Percentiles rank a stretch among this genome's conserved stretches.
Conservation (phyloP, 805 yeast species). For the Candida railenensis region DNA sequence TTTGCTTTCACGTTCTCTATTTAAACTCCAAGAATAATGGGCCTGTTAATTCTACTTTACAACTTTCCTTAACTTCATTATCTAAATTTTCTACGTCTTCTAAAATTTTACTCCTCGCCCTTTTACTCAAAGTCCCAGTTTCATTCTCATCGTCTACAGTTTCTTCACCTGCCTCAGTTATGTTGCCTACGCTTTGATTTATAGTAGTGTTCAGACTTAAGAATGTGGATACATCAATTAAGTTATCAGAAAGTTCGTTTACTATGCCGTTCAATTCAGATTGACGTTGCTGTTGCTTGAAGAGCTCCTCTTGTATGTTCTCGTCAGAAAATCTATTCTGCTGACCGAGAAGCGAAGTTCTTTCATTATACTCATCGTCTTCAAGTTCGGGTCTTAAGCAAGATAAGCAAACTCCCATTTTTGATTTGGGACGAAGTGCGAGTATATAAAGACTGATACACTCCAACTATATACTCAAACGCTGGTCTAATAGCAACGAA, state of each 20-base stretch:
- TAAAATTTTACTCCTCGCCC: conserved; percentile 19
- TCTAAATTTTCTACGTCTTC: conserved; percentile 17
- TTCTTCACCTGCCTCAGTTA: neutral
- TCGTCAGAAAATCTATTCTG: conserved; percentile 30
- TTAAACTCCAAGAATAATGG: conserved; percentile 23
- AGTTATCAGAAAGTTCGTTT: conserved; percentile 37
- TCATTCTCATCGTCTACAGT: neutral
- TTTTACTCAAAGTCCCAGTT: neutral
- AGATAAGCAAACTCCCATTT: conserved; percentile 51
- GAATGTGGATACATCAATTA: conserved; percentile 37
- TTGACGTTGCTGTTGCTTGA: conserved; percentile 44
- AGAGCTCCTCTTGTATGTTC: conserved; percentile 32
- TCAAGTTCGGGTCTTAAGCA: conserved; percentile 38
- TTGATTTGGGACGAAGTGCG: neutral
- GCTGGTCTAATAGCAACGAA: too few species aligned
- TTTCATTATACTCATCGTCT: conserved; percentile 39
- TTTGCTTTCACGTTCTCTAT: too few species aligned
- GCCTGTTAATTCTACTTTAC: conserved; percentile 16
- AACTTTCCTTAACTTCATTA: conserved; percentile 13
- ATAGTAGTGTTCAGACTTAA: conserved; percentile 14
- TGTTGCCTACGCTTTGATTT: conserved; percentile 4
- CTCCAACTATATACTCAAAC: too few species aligned
- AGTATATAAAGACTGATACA: too few species aligned
- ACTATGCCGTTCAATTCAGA: conserved; percentile 47
- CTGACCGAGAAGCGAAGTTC: conserved; percentile 28